These are phyloP conservation scores for Entomortierella lignicola DNA, from an alignment of 192 early-diverging fungal species.

Conservation along the genomic window DNA sequence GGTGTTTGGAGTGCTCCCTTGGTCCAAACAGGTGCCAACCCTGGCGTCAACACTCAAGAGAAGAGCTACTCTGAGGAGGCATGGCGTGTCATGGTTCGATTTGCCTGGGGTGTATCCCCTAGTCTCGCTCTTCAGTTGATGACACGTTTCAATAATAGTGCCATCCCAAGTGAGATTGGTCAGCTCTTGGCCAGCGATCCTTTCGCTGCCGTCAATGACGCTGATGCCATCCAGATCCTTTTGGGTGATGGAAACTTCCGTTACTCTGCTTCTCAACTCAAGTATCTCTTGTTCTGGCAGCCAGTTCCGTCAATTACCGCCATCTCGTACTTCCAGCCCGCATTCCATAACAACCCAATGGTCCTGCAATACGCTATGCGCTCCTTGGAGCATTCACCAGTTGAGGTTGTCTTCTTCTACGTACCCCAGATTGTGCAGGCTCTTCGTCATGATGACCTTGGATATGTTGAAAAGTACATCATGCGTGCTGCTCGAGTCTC, in stretches of 20 bases:
- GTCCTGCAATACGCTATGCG: slow-evolving; percentile 95
- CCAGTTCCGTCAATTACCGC: slow-evolving; percentile 92
- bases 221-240: slow-evolving; percentile 80
- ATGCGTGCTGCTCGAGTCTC: slow-evolving; percentile 91
- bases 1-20: slow-evolving; percentile 84
- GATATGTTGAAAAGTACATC: slow-evolving; percentile 95
- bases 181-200: slow-evolving; percentile 70
- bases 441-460: slow-evolving; percentile 84
- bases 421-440: slow-evolving; percentile 98
- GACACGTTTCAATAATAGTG: slow-evolving; percentile 75
- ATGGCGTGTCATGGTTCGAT: slow-evolving; percentile 79
- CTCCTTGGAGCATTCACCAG: slow-evolving; percentile 86
- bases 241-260: slow-evolving; percentile 67
- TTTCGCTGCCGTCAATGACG: slow-evolving; percentile 71
- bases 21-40: slow-evolving; percentile 18
- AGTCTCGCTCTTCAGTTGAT: slow-evolving; percentile 82
- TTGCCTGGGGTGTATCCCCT: slow-evolving; percentile 88
- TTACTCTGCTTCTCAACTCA: slow-evolving; percentile 32
- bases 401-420: slow-evolving; percentile 99
- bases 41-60: slow-evolving; percentile 23
- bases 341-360: slow-evolving; percentile 81
- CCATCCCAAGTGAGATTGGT: slow-evolving; percentile 74
- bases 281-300: slow-evolving; percentile 90
- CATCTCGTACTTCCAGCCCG: slow-evolving; percentile 79
- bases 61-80: slow-evolving; percentile 61